phyloP scores from a whole-genome alignment of 75 land plant species.

The Selaginella tamariscina region DNA sequence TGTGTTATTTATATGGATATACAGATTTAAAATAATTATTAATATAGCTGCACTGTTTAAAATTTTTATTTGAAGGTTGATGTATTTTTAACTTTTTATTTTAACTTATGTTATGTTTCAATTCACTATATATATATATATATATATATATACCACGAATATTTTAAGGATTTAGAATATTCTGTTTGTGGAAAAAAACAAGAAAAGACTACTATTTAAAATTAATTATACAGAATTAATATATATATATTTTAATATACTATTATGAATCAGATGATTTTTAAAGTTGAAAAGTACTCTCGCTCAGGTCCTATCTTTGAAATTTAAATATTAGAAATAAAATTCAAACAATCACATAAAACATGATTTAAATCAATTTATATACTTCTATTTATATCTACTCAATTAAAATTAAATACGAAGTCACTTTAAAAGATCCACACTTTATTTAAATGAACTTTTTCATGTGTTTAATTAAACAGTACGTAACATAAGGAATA shows the following conservation, averaged over 20 bases:
- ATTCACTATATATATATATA: background rate
- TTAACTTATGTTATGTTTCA: background rate
- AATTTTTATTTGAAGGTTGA: background rate
- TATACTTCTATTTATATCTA: background rate
- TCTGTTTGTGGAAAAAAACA: too few relatives aligned
- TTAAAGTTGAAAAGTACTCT: too few relatives aligned
- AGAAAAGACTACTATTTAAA: background rate
- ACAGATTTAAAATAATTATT: background rate
- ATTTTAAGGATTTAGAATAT: background rate
- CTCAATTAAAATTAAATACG: background rate
- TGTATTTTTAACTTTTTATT: background rate
- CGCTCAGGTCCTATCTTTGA: background rate
- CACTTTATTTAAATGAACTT: too few relatives aligned
- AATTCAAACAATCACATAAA: background rate
- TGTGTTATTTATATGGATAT: background rate
- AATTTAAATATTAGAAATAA: background rate
- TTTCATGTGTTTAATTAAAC: too few relatives aligned
- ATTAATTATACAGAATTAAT: background rate
- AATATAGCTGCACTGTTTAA: background rate
- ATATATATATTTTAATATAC: background rate
- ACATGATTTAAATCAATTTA: background rate
- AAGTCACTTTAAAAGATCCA: background rate
- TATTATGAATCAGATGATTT: background rate
- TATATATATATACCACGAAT: background rate
- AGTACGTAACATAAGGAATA: too few relatives aligned